Conservation (phyloP, 1,284 basidiomycete genomes). For the Sporisorium scitamineum region DNA sequence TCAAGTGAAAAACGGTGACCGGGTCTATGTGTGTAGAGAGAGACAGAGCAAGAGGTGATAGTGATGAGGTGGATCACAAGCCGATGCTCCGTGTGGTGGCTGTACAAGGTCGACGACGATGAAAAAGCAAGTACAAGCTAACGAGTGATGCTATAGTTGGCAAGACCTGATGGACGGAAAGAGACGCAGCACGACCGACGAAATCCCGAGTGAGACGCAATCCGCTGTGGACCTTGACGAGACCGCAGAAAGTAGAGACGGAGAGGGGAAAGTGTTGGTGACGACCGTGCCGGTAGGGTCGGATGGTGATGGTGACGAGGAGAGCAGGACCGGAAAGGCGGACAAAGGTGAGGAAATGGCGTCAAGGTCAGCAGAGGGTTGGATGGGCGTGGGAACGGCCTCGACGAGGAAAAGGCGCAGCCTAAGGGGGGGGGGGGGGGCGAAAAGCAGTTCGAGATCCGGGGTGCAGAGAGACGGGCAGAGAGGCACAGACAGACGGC, state of each 20-base stretch:
- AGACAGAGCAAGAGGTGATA: neutral
- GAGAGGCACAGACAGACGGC: neutral
- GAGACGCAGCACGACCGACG: conserved; percentile 2
- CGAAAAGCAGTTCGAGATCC: neutral
- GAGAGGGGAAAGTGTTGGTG: neutral
- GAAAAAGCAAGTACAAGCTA: neutral
- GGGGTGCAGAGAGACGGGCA: conserved; percentile 1
- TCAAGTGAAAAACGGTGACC: neutral
- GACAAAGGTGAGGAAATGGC: conserved; percentile 2
- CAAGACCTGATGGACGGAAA: neutral
- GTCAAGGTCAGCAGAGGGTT: neutral
- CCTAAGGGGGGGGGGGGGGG: neutral
- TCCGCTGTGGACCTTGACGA: neutral
- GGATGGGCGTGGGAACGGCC: neutral
- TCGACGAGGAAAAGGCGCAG: neutral
- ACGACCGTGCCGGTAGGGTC: conserved; percentile 15
- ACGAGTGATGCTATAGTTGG: neutral
- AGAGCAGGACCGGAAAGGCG: conserved; percentile 10
- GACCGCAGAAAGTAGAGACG: neutral
- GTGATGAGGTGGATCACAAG: conserved; percentile 4
- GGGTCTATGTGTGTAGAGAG: neutral
- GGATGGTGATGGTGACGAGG: conserved; percentile 3
- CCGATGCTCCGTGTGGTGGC: neutral
- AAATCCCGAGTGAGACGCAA: neutral
- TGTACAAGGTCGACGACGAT: neutral